Percentiles rank a stretch among this genome's conserved stretches.
Evolutionary conservation across 306 rosid species (phyloP).

Genomic region (Castanea crenata): DNA sequence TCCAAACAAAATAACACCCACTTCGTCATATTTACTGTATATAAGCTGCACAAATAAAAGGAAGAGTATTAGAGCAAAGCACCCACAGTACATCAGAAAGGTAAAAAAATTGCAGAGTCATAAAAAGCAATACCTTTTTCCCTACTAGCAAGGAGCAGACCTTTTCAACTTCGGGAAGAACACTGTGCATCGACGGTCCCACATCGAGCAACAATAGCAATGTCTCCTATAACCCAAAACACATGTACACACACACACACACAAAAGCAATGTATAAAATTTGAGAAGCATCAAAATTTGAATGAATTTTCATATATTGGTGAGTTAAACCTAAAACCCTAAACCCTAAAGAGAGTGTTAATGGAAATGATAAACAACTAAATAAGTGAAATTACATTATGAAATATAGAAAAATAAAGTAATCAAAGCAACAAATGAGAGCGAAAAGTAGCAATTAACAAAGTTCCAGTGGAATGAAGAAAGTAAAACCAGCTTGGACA

Average conservation of each 20-base stretch:
- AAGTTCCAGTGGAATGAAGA: neutral
- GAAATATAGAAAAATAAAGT: neutral
- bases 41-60: constrained; percentile 52
- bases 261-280: neutral
- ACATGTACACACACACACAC: neutral
- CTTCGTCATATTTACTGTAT: constrained; percentile 60
- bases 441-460: neutral
- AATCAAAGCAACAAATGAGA: neutral
- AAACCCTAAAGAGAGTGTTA: constrained; percentile 9
- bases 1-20: constrained; percentile 79
- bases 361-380: neutral
- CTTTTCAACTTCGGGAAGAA: constrained; percentile 73
- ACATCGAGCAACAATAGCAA: constrained; percentile 83
- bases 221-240: constrained; percentile 50
- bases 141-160: constrained; percentile 65
- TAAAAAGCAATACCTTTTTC: constrained; percentile 58
- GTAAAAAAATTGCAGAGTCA: neutral
- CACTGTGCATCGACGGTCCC: constrained; percentile 81
- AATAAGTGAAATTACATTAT: neutral
- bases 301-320: neutral
- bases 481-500: neutral
- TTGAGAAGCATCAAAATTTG: neutral
- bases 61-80: neutral
- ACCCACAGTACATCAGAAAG: neutral
- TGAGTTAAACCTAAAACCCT: constrained; percentile 17